Base-by-base conservation (phyloP, 2,329 filamentous ascomycete species). In the Arthrobotrys sinensis region DNA sequence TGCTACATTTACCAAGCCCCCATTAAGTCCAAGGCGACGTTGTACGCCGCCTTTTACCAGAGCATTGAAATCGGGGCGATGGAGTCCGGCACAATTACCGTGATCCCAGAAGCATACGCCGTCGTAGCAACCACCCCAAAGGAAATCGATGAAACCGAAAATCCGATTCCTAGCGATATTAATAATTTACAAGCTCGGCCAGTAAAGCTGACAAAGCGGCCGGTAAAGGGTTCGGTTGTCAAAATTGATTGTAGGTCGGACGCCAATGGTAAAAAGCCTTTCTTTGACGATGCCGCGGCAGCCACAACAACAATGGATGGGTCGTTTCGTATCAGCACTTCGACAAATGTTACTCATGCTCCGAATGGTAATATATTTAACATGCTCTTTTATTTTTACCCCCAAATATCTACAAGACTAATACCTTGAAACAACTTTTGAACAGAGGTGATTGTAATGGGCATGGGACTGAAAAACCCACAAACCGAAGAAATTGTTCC, bases 191-290 rank as follows among this genome's bases (percentile, higher is more conserved):
- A 70, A 3, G 43, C 66, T 19, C 40, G 66, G 16, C 66, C 43
- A 2, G 66, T 70, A 11, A 57, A 19, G 32, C 12, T 70, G 28
- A 70, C 66, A 1, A 70, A 70, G 66, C 66, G 66, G 19, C 66
- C 66, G 4, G 66, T 70, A 1, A 70, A 70, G 21, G 66, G 66
- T 2, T 70, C 66, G 12, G 66, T 70, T 21, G 66, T 70, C 14
- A 46, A 57, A 24, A 50, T 70, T 21, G 66, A 70, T 52, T 57
- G 65, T 43, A 32, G 16, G 2, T 12, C 19, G 3, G 53, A 70
- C 6, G 8, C 4, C 2, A 16, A 12, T 14, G 36, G 34, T 6
- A 48, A 48, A 16, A 48, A 34, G 7, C 53, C 66, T 8, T 70
- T 48, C 21, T 70, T 70, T 38, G 66, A 70, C 19, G 66, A 70